phyloP scores from a whole-genome alignment of 768 basidiomycete species.

The Agaricus subrufescens region DNA sequence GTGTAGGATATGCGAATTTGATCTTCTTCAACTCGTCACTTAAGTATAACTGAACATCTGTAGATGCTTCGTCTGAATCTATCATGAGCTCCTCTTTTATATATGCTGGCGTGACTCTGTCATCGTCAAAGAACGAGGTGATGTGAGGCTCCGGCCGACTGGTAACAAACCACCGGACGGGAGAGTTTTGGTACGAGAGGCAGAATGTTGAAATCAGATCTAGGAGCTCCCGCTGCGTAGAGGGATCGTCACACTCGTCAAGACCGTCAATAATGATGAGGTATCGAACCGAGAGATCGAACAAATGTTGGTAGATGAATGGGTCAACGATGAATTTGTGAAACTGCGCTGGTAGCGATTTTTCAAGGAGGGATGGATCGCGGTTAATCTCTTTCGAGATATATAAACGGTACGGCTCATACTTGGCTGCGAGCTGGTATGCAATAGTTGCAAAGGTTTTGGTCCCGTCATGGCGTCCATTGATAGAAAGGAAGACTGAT shows the following conservation, averaged over 20 bases:
- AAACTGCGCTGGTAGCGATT: no score
- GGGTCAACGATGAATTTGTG: no score
- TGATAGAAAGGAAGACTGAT: no score
- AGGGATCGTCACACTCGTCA: neutral
- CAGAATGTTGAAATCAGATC: neutral
- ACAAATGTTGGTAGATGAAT: no score
- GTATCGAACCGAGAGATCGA: no score
- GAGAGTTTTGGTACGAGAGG: neutral
- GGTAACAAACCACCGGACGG: slow-evolving; percentile 19
- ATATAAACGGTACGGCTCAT: no score
- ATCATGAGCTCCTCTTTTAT: neutral
- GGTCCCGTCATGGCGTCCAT: no score
- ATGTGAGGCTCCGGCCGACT: slow-evolving; percentile 24
- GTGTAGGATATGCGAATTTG: neutral
- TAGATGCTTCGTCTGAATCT: slow-evolving; percentile 11
- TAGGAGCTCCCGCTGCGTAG: slow-evolving; percentile 14
- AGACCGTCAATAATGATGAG: no score
- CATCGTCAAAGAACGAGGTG: slow-evolving; percentile 2
- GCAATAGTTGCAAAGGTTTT: no score
- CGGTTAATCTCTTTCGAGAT: no score
- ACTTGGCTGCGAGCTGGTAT: no score
- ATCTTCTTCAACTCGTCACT: slow-evolving; percentile 9
- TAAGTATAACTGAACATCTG: slow-evolving; percentile 12
- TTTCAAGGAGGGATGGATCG: no score
- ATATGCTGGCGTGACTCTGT: neutral